Conservation (phyloP, 179 eudicot species). For the Drosera spatulata region DNA sequence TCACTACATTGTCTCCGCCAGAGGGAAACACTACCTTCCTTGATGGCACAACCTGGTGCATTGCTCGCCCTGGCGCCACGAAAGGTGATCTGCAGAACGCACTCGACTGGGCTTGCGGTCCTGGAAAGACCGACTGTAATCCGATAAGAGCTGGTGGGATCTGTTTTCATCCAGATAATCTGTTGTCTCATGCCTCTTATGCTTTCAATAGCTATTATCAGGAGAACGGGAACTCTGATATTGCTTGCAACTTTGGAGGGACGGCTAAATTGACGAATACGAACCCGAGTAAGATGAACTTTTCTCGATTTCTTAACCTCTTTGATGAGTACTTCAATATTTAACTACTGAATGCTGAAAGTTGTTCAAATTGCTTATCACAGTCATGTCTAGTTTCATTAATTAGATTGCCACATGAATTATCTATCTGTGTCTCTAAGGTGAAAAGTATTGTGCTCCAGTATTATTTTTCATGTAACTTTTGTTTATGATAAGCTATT, state of each 20-base stretch:
- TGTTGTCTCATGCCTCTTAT: slow-evolving; percentile 48
- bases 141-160: slow-evolving; percentile 31
- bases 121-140: slow-evolving; percentile 32
- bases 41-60: slow-evolving; percentile 48
- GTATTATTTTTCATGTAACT: no score
- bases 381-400: no score
- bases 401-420: no score
- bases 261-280: slow-evolving; percentile 30
- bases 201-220: slow-evolving; percentile 59
- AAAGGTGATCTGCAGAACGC: slow-evolving; percentile 40
- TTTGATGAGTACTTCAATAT: no score
- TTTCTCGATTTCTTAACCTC: no score
- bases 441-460: no score
- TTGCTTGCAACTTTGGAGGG: slow-evolving; percentile 66
- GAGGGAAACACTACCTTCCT: slow-evolving; percentile 58
- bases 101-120: slow-evolving; percentile 60
- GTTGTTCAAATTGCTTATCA: no score
- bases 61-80: slow-evolving; percentile 32
- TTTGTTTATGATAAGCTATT: no score
- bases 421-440: no score
- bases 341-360: no score
- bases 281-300: slow-evolving; percentile 31
- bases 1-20: slow-evolving; percentile 25
- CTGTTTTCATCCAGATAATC: slow-evolving; percentile 42
- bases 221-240: slow-evolving; percentile 47